Evolutionary conservation across 805 yeast genomes (phyloP).

Genomic region (Blastobotrys americana): DNA sequence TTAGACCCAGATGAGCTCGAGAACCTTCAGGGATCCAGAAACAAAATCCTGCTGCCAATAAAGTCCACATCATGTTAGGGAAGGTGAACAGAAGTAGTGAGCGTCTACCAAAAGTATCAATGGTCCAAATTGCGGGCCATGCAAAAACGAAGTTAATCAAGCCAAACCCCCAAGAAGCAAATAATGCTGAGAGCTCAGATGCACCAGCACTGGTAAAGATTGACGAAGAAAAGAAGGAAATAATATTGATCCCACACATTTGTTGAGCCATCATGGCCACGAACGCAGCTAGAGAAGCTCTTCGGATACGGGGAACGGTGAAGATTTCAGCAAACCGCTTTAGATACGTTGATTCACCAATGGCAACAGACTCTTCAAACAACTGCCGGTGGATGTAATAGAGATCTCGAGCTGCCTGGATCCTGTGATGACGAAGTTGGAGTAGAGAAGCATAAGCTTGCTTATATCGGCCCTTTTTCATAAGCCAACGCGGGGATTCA

Average conservation of each 20-base stretch:
- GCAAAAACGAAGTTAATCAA: constrained; percentile 74
- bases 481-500: constrained; percentile 65
- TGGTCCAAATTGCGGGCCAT: constrained; percentile 71
- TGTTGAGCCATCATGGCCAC: constrained; percentile 82
- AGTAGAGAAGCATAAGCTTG: constrained; percentile 47
- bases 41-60: constrained; percentile 49
- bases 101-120: constrained; percentile 73
- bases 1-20: constrained; percentile 51
- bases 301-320: constrained; percentile 71
- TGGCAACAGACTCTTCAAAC: constrained; percentile 41
- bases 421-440: constrained; percentile 38
- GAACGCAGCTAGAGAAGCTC: constrained; percentile 74
- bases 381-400: constrained; percentile 49
- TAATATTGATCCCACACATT: constrained; percentile 83
- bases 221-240: constrained; percentile 76
- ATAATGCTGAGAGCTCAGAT: constrained; percentile 51
- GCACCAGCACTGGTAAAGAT: constrained; percentile 66
- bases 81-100: constrained; percentile 48
- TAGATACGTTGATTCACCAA: constrained; percentile 34
- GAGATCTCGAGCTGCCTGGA: constrained; percentile 60
- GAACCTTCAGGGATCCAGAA: constrained; percentile 53
- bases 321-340: constrained; percentile 38
- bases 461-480: constrained; percentile 42
- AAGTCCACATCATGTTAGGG: constrained; percentile 51
- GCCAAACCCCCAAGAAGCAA: constrained; percentile 86